phyloP scores from a whole-genome alignment of 768 basidiomycete genomes.

The Leccinellum albellum region DNA sequence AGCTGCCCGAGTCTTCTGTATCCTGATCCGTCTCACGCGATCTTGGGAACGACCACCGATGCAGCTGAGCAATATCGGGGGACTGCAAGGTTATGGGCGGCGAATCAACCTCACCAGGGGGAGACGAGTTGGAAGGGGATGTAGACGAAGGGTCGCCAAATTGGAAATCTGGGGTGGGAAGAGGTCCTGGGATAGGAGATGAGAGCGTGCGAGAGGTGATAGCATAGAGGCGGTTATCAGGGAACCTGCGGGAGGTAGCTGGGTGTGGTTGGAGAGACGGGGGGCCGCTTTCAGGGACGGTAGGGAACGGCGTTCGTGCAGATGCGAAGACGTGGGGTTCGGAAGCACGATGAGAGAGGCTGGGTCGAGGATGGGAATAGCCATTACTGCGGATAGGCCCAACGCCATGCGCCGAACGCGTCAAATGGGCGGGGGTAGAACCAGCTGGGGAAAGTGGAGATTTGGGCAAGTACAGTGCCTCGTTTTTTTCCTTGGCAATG shows the following conservation, averaged over 20 bases:
- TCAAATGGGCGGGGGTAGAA: slow-evolving; percentile 31
- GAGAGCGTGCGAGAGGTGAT: slow-evolving; percentile 45
- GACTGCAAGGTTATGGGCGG: slow-evolving; percentile 31
- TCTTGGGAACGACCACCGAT: slow-evolving; percentile 43
- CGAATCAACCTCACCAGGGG: slow-evolving; percentile 43
- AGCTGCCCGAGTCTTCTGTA: slow-evolving; percentile 49
- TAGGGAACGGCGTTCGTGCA: slow-evolving; percentile 37
- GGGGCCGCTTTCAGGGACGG: slow-evolving; percentile 23
- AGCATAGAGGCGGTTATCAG: slow-evolving; percentile 49
- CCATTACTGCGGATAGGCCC: slow-evolving; percentile 45
- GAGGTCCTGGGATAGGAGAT: slow-evolving; percentile 50
- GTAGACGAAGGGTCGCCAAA: slow-evolving; percentile 56
- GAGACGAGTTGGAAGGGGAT: slow-evolving; percentile 44
- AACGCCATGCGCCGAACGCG: slow-evolving; percentile 33
- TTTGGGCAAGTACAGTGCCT: slow-evolving; percentile 31
- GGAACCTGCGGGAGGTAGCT: slow-evolving; percentile 21
- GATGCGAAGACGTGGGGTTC: slow-evolving; percentile 35
- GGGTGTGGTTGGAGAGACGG: slow-evolving; percentile 9
- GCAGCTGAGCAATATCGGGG: slow-evolving; percentile 40
- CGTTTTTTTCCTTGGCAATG: slow-evolving; percentile 33
- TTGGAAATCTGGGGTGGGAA: slow-evolving; percentile 59
- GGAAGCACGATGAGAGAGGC: slow-evolving; percentile 29
- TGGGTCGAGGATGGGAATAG: slow-evolving; percentile 37
- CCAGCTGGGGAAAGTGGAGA: slow-evolving; percentile 32
- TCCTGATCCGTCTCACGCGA: slow-evolving; percentile 43